phyloP scores from a whole-genome alignment of 148 eudicot species.

The Drosera capensis region DNA sequence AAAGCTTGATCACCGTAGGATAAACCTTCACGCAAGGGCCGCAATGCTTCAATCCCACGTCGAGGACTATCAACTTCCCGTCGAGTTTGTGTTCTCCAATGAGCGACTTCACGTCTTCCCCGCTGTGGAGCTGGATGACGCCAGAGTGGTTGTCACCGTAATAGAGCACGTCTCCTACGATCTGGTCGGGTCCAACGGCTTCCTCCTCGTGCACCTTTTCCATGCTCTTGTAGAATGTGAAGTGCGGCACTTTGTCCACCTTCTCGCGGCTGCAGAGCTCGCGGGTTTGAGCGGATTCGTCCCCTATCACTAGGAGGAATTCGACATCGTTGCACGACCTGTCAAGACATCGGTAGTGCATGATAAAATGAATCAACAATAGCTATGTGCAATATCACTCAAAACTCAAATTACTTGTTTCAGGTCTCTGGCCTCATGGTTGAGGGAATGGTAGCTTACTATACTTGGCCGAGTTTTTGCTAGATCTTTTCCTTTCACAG shows the following conservation, averaged over 20 bases:
- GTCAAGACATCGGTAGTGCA: too few relatives aligned
- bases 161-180: constrained; percentile 71
- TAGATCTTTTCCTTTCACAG: too few relatives aligned
- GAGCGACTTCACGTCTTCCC: constrained; percentile 57
- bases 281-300: constrained; percentile 46
- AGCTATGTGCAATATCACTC: too few relatives aligned
- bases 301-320: constrained; percentile 72
- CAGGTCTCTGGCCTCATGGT: too few relatives aligned
- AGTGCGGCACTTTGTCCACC: constrained; percentile 60
- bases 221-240: constrained; percentile 75
- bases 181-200: constrained; percentile 58
- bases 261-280: constrained; percentile 50
- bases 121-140: constrained; percentile 60
- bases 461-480: too few relatives aligned
- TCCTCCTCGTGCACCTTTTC: constrained; percentile 84
- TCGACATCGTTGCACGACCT: constrained; percentile 69
- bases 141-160: constrained; percentile 75
- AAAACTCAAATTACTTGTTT: too few relatives aligned
- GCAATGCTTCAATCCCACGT: constrained; percentile 85
- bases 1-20: constrained; percentile 83
- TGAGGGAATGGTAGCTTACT: too few relatives aligned
- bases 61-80: constrained; percentile 53
- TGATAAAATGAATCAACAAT: too few relatives aligned
- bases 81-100: constrained; percentile 41
- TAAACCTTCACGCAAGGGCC: constrained; percentile 98